Evolutionary conservation across 2,329 filamentous ascomycete species (phyloP).

Genomic region (Venturiaceae sp.): DNA sequence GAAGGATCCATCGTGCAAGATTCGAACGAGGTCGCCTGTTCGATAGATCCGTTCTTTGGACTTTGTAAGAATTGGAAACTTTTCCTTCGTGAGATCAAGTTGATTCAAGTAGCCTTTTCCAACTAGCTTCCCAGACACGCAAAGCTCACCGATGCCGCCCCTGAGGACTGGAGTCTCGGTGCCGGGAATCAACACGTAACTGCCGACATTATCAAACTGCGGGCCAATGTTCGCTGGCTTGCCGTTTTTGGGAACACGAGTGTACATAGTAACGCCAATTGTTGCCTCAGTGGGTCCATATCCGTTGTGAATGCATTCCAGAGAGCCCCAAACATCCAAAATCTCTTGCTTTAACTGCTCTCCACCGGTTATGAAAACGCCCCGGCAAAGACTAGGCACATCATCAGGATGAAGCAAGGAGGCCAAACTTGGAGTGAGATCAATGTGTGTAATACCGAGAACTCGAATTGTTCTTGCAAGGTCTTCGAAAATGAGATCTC

Average conservation of each 20-base stretch:
- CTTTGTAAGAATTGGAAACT: constrained; percentile 56
- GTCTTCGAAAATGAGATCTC: constrained; percentile 80
- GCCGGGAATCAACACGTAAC: constrained; percentile 63
- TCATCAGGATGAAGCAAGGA: constrained; percentile 64
- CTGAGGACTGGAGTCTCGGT: constrained; percentile 63
- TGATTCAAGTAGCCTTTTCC: constrained; percentile 83
- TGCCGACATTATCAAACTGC: constrained; percentile 81
- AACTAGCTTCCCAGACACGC: constrained; percentile 76
- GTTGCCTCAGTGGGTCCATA: constrained; percentile 87
- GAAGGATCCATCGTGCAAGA: constrained; percentile 72
- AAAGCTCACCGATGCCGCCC: constrained; percentile 79
- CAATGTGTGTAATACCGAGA: constrained; percentile 77
- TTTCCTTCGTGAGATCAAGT: constrained; percentile 63
- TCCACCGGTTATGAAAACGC: constrained; percentile 89
- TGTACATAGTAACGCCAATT: constrained; percentile 84
- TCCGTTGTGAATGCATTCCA: constrained; percentile 79
- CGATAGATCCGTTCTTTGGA: constrained; percentile 54
- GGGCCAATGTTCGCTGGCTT: constrained; percentile 81
- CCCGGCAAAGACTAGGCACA: constrained; percentile 66
- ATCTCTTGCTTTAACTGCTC: constrained; percentile 86
- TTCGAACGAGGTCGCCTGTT: constrained; percentile 78
- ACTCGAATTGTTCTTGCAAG: constrained; percentile 61
- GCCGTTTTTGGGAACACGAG: constrained; percentile 66
- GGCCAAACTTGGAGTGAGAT: constrained; percentile 77
- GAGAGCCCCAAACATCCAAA: constrained; percentile 71